A percentile compares a stretch with the other conserved stretches of the same genome.
phyloP scores from a whole-genome alignment of 129 eudicot genomes.

The Smallanthus sonchifolius region DNA sequence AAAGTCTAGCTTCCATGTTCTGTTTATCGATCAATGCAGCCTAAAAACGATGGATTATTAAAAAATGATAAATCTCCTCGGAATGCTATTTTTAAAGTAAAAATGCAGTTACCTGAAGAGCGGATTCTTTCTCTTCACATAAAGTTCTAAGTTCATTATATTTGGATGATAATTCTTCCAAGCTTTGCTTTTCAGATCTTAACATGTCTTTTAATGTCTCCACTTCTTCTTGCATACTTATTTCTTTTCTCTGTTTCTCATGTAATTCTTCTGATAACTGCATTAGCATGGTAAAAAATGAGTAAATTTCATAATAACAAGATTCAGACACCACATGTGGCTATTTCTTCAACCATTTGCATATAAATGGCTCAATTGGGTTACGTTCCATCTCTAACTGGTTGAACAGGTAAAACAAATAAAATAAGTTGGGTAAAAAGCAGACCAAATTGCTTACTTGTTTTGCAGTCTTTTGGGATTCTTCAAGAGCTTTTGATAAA shows the following conservation, averaged over 20 bases:
- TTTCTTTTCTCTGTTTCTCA: constrained; percentile 61
- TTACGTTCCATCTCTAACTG: not conserved
- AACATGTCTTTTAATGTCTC: constrained; percentile 54
- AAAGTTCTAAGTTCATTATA: constrained; percentile 51
- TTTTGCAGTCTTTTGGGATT: constrained; percentile 59
- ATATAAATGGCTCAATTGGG: not conserved
- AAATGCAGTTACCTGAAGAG: constrained; percentile 55
- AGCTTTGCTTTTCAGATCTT: constrained; percentile 56
- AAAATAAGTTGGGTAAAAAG: not conserved
- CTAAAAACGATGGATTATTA: constrained; percentile 24
- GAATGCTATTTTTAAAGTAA: not conserved
- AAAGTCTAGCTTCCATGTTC: constrained; percentile 57
- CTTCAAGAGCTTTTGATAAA: constrained; percentile 79
- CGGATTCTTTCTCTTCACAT: constrained; percentile 66
- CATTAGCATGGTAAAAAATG: constrained; percentile 15
- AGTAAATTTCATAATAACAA: not conserved
- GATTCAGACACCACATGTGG: not conserved
- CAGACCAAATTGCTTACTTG: constrained; percentile 43
- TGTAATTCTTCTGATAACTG: constrained; percentile 69
- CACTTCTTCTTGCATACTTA: constrained; percentile 57
- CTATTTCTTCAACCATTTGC: not conserved
- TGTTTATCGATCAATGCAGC: constrained; percentile 58
- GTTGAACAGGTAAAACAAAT: not conserved
- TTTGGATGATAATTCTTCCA: constrained; percentile 51
- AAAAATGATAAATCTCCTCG: not conserved